Base-by-base conservation (phyloP, 2,329 filamentous ascomycete genomes). In the Nannizzia gypsea region DNA sequence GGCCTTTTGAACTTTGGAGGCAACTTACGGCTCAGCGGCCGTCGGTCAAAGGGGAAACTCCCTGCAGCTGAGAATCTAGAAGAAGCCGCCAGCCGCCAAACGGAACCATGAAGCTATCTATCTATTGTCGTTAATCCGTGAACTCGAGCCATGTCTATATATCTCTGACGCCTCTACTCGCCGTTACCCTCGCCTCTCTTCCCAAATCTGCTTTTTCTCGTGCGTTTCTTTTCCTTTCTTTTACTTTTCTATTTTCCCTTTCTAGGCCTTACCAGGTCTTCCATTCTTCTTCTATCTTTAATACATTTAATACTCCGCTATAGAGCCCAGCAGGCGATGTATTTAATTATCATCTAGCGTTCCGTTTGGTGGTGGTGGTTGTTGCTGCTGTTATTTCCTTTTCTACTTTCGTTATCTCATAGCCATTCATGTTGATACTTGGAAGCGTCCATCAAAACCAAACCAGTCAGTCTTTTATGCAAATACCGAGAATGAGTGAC, bases 1-100 rank as follows among this genome's bases (percentile, higher is more conserved):
- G 59, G 61, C 26, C 17, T 63, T 1, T 11, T 50, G 13, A 54
- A 59, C 13, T 61, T 60, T 22, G 59, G 62, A 4, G 60, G 57
- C 2, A 58, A 40, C 50, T 48, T 63, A 34, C 57, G 59, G 4
- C 48, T 48, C 9, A 46, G 58, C 54, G 55, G 61, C 13, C 57
- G 60, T 24, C 42, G 60, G 59, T 61, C 42, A 20, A 56, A 42
- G 54, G 54, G 26, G 31, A 38, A 42, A 20, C 22, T 42, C 3
- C 50, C 50, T 9, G 28, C n/a, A n/a, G n/a, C 17, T 26, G 46
- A 31, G 26, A 20, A 20, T 6, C 4, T 13, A 13, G 50, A 54
- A n/a, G 50, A 34, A 4, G 3, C 50, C 4, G 6, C 26, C 44
- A 50, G 24, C 44, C 50, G 50, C 26, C 24, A 8, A 20, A 4